Evolutionary conservation across 176 grass and related monocot species (phyloP).

Genomic region (Aegilops longissima): DNA sequence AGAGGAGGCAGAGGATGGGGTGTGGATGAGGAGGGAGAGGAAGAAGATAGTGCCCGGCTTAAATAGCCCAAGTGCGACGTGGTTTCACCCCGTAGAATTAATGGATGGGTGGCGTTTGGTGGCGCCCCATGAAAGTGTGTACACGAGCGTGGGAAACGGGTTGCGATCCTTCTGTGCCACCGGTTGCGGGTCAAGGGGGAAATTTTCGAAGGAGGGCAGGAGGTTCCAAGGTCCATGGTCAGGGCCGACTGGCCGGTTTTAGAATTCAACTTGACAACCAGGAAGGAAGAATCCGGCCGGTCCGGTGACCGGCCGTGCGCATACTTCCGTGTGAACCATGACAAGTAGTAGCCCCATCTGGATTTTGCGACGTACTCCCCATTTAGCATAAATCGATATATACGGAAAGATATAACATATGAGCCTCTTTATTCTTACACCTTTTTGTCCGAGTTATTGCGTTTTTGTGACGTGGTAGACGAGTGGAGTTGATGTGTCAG

Average conservation of each 20-base stretch:
- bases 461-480: not conserved
- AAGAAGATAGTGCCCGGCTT: too few species aligned
- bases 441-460: not conserved
- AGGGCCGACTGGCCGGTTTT: not conserved
- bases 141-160: too few species aligned
- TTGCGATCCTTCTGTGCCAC: too few species aligned
- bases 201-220: not conserved
- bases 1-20: too few species aligned
- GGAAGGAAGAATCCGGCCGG: not conserved
- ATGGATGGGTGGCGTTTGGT: too few species aligned
- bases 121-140: too few species aligned
- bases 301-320: not conserved
- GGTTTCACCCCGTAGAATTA: too few species aligned
- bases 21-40: too few species aligned
- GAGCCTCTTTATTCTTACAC: not conserved
- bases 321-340: not conserved
- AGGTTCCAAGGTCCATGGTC: too few species aligned
- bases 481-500: not conserved
- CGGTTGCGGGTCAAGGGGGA: too few species aligned
- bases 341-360: not conserved
- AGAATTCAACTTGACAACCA: not conserved
- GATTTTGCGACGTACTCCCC: not conserved
- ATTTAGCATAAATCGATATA: not conserved
- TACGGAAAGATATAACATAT: not conserved
- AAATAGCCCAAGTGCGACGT: too few species aligned